Percentiles rank a stretch among this genome's conserved stretches.
phyloP scores from a whole-genome alignment of 805 yeast species.

The Suhomyces sp. region DNA sequence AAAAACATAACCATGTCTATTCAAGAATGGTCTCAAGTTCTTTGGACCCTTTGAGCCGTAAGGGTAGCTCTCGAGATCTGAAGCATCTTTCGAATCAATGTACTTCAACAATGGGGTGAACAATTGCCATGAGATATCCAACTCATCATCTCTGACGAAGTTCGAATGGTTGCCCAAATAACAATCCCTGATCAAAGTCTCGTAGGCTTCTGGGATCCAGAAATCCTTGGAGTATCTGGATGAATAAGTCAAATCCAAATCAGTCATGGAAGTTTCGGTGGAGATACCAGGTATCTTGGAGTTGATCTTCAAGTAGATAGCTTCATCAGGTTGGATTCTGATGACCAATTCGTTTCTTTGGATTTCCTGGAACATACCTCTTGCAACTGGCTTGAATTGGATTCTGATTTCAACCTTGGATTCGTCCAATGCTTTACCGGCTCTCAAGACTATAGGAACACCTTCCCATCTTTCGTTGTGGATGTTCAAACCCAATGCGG shows the following conservation, averaged over 20 bases:
- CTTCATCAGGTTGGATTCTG: slow-evolving; percentile 92
- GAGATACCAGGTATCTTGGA: slow-evolving; percentile 91
- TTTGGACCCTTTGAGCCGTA: slow-evolving; percentile 93
- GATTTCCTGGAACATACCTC: slow-evolving; percentile 76
- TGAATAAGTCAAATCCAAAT: slow-evolving; percentile 83
- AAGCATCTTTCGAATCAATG: slow-evolving; percentile 70
- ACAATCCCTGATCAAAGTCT: slow-evolving; percentile 89
- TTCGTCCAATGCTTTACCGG: slow-evolving; percentile 95
- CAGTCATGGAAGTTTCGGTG: slow-evolving; percentile 78
- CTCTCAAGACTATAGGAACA: slow-evolving; percentile 92
- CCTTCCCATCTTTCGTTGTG: slow-evolving; percentile 98
- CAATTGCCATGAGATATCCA: slow-evolving; percentile 87
- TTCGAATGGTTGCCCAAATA: slow-evolving; percentile 91
- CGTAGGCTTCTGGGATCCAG: slow-evolving; percentile 98
- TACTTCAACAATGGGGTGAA: slow-evolving; percentile 87
- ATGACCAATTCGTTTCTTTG: slow-evolving; percentile 92
- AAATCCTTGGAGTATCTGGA: slow-evolving; percentile 74
- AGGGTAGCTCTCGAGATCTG: slow-evolving; percentile 66
- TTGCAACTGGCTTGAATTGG: slow-evolving; percentile 83
- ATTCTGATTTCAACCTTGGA: slow-evolving; percentile 93
- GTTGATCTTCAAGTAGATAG: slow-evolving; percentile 89
- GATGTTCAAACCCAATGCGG: slow-evolving; percentile 76
- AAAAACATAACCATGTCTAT: slow-evolving; percentile 69
- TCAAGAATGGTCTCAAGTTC: slow-evolving; percentile 57
- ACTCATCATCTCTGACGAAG: slow-evolving; percentile 96